Base-by-base conservation (phyloP, 345 rosid genomes). In the Rubroshorea leprosula region DNA sequence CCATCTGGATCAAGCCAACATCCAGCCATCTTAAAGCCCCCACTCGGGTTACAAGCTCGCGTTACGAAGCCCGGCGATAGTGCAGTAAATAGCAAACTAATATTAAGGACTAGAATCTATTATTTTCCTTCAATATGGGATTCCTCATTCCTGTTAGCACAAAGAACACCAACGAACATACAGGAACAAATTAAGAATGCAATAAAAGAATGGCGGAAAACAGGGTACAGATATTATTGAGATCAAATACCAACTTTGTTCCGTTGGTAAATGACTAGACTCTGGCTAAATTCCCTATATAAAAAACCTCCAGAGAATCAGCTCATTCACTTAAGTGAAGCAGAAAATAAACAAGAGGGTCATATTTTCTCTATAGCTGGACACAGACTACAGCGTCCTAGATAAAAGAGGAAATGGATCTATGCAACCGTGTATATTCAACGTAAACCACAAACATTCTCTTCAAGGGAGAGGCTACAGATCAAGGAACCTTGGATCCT, bases 301-400 rank as follows among this genome's bases (percentile, higher is more conserved):
- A 41, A 59, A 62, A n/a, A 68, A 67, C 15, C 57, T 49, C 49
- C 16, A 59, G 66, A 68, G 66, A 61, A 54, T 45, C 27, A 60
- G 65, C 65, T 29, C 22, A 1, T 31, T 35, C 38, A 4, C 20
- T 8, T 11, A 4, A 67, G 45, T 23, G 12, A 6, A 24, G 46
- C 18, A 23, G 19, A 17, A 31, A 6, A 23, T 14, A 18, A 17
- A 7, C 15, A 4, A 5, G 4, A 38, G 26, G 5, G 6, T 17
- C 16, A 10, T 1, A n/a, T n/a, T n/a, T n/a, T n/a, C n/a, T n/a
- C n/a, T n/a, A n/a, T n/a, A n/a, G n/a, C n/a, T n/a, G n/a, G n/a
- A n/a, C n/a, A n/a, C n/a, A n/a, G n/a, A n/a, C n/a, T n/a, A n/a
- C n/a, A n/a, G n/a, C n/a, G n/a, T n/a, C n/a, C n/a, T n/a, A n/a